Conservation (phyloP, 139 green algal species). For the Yamagishiella unicocca region DNA sequence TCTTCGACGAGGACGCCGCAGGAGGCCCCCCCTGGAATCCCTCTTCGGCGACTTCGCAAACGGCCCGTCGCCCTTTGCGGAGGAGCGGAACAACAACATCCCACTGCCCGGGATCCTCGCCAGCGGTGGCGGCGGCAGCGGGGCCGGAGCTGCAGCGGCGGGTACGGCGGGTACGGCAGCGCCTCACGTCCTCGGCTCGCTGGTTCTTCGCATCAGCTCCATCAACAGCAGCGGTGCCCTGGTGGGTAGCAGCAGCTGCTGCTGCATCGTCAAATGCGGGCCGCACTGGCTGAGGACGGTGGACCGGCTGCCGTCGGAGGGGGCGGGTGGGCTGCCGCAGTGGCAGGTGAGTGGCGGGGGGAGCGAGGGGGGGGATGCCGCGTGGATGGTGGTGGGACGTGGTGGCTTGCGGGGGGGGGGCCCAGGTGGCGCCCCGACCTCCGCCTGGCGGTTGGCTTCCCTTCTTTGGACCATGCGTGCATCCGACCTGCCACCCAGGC, state of each 20-base stretch:
- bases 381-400: background rate
- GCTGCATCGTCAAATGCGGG: slow-evolving; percentile 51
- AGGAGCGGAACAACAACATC: background rate
- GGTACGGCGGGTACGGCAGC: background rate
- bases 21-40: background rate
- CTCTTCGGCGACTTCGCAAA: background rate
- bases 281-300: slow-evolving; percentile 34
- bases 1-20: background rate
- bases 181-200: background rate
- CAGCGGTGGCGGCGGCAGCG: background rate
- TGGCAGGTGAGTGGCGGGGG: slow-evolving; percentile 23
- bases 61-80: background rate
- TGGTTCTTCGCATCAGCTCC: slow-evolving; percentile 10
- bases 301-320: slow-evolving; percentile 9
- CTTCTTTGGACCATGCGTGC: background rate
- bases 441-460: background rate
- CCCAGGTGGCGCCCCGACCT: no score
- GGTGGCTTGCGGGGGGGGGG: background rate
- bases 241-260: slow-evolving; percentile 32
- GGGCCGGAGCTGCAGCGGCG: background rate
- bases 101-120: background rate
- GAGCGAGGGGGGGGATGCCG: background rate
- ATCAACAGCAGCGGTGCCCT: slow-evolving; percentile 7
- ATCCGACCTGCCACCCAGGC: background rate
- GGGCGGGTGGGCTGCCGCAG: background rate